A percentile compares a stretch with the other conserved stretches of the same genome.
Evolutionary conservation across 148 eudicot genomes (phyloP).

Genomic region (Rheum nobile): DNA sequence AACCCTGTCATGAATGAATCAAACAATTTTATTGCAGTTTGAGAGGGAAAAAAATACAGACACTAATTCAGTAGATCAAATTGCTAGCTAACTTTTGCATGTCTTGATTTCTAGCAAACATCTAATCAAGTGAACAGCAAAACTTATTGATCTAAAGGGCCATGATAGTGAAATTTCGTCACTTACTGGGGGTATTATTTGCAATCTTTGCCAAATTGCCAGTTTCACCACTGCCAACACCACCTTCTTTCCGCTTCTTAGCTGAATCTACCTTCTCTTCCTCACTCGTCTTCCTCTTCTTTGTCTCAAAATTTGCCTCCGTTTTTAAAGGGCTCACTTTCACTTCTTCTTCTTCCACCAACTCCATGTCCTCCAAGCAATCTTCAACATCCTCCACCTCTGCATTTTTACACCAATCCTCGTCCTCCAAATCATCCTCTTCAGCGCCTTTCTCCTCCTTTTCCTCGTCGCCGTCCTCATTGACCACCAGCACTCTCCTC

Average conservation of each 20-base stretch:
- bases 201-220: conserved; percentile 18
- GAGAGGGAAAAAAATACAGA: neutral
- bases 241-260: conserved; percentile 45
- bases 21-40: neutral
- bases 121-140: neutral
- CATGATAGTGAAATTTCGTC: neutral
- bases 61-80: neutral
- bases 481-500: conserved; percentile 32
- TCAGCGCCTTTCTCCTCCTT: conserved; percentile 11
- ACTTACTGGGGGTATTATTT: conserved; percentile 34
- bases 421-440: conserved; percentile 57
- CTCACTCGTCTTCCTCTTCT: conserved; percentile 23
- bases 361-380: conserved; percentile 40
- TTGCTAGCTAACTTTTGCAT: neutral
- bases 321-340: conserved; percentile 13
- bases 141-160: neutral
- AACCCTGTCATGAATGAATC: neutral
- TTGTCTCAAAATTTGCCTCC: conserved; percentile 12
- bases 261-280: conserved; percentile 14
- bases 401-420: conserved; percentile 66
- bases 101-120: neutral
- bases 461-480: conserved; percentile 39
- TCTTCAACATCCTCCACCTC: conserved; percentile 34
- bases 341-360: conserved; percentile 38
- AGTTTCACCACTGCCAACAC: conserved; percentile 12